Base-by-base conservation (phyloP, 495 filamentous ascomycete genomes). In the Hypoxylon cercidicola region DNA sequence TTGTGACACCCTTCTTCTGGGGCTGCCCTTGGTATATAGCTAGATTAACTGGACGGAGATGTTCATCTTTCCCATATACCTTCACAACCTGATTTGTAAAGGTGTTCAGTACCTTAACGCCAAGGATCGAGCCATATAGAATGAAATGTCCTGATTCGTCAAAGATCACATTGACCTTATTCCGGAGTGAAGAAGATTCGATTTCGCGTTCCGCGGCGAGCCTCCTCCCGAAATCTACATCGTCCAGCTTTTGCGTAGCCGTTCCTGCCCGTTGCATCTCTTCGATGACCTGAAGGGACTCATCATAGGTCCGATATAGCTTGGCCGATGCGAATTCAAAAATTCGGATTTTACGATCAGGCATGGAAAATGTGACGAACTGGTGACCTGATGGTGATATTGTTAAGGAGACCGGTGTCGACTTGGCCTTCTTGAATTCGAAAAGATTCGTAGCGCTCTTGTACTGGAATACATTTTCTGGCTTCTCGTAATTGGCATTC, bases 131-230 rank as follows among this genome's bases (percentile, higher is more conserved):
- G 44, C 95, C 96, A 70, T 96, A 99, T 30, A 98, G 78, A 62
- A 99, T 87, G 77, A 98, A 98, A 73, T 98, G 85, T 13, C 94
- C 92, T 1, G 93, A 97, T 73, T 99, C 95, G 73, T 99, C 95
- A 68, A 97, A 99, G 39, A 91, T 87, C 47, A 97, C 86, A 71
- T 96, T 96, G 60, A 89, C 84, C 50, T 89, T 90, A 66, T 87
- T 84, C 25, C 84, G 86, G n/a, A 90, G 77, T 4, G 82, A 74
- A 28, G 75, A 62, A 1, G 75, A 86, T 55, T 96, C 93, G 16
- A 98, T 79, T 55, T 97, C 95, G 39, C 90, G 85, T 74, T 99
- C 95, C 6, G 92, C 85, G 6, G 91, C 94, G 2, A 99, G 78
- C 7, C 95, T 87, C 20, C 95, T 87, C 15, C 93, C 93, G 63